Percentiles rank a stretch among this genome's conserved stretches.
Evolutionary conservation across 495 filamentous ascomycete genomes (phyloP).

Genomic region (Cudoniella acicularis): DNA sequence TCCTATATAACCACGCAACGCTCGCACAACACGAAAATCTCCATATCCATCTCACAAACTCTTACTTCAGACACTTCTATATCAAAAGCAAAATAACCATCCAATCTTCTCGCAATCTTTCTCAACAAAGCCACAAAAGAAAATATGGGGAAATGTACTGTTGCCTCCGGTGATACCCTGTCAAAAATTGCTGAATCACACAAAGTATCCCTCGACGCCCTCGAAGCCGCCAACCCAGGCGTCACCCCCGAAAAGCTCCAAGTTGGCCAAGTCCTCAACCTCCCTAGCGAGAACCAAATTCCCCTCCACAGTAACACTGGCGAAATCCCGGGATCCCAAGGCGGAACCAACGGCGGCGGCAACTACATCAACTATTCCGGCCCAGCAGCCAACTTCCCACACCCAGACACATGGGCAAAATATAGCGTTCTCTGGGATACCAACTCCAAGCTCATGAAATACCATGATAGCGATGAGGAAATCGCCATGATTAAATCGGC

Average conservation of each 20-base stretch:
- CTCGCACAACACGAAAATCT: no score
- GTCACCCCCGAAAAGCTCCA: conserved; percentile 5
- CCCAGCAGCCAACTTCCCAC: conserved; percentile 32
- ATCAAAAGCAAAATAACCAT: no score
- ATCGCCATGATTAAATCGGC: conserved; percentile 33
- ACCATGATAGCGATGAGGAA: conserved; percentile 31
- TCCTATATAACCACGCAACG: no score
- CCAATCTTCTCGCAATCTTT: no score
- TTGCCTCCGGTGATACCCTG: conserved; percentile 15
- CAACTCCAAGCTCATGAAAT: conserved; percentile 33
- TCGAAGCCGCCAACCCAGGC: conserved; percentile 2
- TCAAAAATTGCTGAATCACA: not conserved
- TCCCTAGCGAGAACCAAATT: not conserved
- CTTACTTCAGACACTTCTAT: no score
- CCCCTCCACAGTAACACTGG: not conserved
- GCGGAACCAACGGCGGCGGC: not conserved
- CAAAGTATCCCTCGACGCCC: not conserved
- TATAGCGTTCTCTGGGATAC: conserved; percentile 37
- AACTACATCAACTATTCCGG: conserved; percentile 28
- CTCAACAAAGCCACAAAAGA: no score
- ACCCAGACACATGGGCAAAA: conserved; percentile 29
- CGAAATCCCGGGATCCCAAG: not conserved
- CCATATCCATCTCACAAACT: no score
- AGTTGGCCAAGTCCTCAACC: conserved; percentile 15
- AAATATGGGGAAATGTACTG: no score